Evolutionary conservation across 2,329 filamentous ascomycete species (phyloP).

Genomic region (Scopulariopsis brevicaulis): DNA sequence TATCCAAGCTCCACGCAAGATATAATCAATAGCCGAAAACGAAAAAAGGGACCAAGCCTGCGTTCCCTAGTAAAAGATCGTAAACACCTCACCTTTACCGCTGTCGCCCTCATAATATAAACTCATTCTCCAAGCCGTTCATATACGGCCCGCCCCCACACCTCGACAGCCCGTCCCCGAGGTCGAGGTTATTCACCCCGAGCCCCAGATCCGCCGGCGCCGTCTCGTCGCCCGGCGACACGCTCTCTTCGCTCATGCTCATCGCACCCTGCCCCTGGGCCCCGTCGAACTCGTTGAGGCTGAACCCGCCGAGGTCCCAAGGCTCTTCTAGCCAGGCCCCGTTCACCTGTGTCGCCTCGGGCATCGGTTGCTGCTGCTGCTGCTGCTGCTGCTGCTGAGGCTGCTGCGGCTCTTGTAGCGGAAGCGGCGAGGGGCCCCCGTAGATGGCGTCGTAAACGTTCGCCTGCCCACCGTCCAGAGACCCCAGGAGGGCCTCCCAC

Average conservation of each 20-base stretch:
- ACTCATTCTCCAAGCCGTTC: slow-evolving; percentile 1
- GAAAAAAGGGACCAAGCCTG: no score
- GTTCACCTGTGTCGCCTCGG: slow-evolving; percentile 9
- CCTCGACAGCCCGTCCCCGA: slow-evolving; percentile 14
- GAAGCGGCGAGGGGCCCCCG: slow-evolving; percentile 45
- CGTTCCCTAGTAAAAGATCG: not conserved
- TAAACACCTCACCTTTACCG: not conserved
- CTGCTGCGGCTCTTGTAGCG: slow-evolving; percentile 28
- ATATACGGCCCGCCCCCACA: slow-evolving; percentile 4
- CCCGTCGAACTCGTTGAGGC: slow-evolving; percentile 34
- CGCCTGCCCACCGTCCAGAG: slow-evolving; percentile 66
- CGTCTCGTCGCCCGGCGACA: slow-evolving; percentile 43
- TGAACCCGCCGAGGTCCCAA: slow-evolving; percentile 42
- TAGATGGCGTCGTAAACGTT: slow-evolving; percentile 84
- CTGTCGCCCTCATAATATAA: not conserved
- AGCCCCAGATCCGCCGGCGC: slow-evolving; percentile 32
- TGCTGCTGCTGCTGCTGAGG: slow-evolving; percentile 30
- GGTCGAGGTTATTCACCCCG: slow-evolving; percentile 22
- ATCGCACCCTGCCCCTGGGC: slow-evolving; percentile 38
- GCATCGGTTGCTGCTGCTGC: slow-evolving; percentile 26
- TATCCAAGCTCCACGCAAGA: not conserved
- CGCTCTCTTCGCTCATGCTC: slow-evolving; percentile 45
- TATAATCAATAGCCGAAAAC: not conserved
- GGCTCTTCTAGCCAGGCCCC: slow-evolving; percentile 43
- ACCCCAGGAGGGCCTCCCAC: slow-evolving; percentile 74